Conservation (phyloP, 768 basidiomycete genomes). For the Xerocomus brunneocitrinus region DNA sequence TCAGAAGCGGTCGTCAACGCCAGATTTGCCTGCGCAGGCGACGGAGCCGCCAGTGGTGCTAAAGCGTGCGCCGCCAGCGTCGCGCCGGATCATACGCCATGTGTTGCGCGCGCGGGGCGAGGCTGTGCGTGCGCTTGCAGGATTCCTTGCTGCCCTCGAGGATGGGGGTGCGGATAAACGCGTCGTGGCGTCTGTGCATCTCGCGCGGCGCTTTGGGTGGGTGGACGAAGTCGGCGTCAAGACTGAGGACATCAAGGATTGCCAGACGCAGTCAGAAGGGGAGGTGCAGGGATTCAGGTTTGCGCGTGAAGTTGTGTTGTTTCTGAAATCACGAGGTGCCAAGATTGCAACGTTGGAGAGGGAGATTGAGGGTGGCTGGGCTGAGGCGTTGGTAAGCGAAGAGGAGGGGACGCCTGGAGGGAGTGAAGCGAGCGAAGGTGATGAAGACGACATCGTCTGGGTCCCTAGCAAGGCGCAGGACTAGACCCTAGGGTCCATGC, state of each 20-base stretch:
- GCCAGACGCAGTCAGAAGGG: slow-evolving; percentile 3
- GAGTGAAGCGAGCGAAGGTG: slow-evolving; percentile 22
- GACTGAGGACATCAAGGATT: neutral
- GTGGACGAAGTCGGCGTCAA: slow-evolving; percentile 28
- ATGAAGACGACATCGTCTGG: slow-evolving; percentile 33
- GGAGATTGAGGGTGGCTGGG: slow-evolving; percentile 65
- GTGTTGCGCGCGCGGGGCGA: slow-evolving; percentile 83
- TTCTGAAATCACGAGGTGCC: slow-evolving; percentile 67
- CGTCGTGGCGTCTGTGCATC: slow-evolving; percentile 46
- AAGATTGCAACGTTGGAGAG: slow-evolving; percentile 51
- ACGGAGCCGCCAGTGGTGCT: slow-evolving; percentile 31
- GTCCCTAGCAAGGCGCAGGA: slow-evolving; percentile 17
- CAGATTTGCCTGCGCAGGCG: slow-evolving; percentile 20
- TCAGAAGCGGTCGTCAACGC: slow-evolving; percentile 34
- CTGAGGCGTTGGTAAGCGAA: slow-evolving; percentile 55
- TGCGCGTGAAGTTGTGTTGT: slow-evolving; percentile 68
- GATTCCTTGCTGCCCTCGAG: slow-evolving; percentile 65
- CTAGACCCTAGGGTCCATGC: slow-evolving; percentile 12
- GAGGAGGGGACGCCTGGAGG: slow-evolving; percentile 24
- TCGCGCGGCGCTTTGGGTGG: slow-evolving; percentile 42
- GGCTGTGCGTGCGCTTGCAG: slow-evolving; percentile 70
- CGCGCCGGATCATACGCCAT: slow-evolving; percentile 82
- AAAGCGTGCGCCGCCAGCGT: slow-evolving; percentile 53
- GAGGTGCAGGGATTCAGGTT: slow-evolving; percentile 51
- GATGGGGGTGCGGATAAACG: slow-evolving; percentile 41